A percentile compares a stretch with the other conserved stretches of the same genome.
These are phyloP conservation scores for Ophiocordyceps camponoti-leonardi DNA, from an alignment of 2,329 filamentous ascomycete species.

Conservation along the genomic window DNA sequence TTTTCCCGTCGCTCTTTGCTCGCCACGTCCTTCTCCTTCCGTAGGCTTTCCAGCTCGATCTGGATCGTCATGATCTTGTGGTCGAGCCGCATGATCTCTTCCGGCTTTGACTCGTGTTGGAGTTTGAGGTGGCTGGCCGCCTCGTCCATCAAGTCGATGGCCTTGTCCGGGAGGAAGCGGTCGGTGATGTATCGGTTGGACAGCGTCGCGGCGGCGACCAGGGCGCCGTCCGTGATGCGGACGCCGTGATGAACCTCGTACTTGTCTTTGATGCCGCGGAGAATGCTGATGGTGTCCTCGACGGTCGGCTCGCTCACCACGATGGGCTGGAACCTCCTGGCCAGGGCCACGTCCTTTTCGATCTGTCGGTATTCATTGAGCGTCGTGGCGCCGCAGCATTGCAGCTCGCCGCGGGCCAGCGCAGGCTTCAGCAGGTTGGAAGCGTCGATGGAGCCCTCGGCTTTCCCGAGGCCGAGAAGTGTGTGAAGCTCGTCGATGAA, in stretches of 20 bases:
- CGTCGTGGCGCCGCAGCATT: slow-evolving; percentile 96
- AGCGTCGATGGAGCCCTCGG: slow-evolving; percentile 95
- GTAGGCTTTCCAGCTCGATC: slow-evolving; percentile 91
- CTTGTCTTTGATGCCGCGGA: slow-evolving; percentile 91
- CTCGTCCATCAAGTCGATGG: slow-evolving; percentile 91
- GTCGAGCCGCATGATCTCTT: slow-evolving; percentile 88
- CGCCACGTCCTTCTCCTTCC: slow-evolving; percentile 86
- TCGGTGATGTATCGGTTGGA: slow-evolving; percentile 87
- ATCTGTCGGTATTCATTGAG: slow-evolving; percentile 94
- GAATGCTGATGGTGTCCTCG: slow-evolving; percentile 83
- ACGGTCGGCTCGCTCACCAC: slow-evolving; percentile 88
- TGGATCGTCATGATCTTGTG: slow-evolving; percentile 76
- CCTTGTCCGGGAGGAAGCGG: slow-evolving; percentile 82
- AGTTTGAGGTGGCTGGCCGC: slow-evolving; percentile 93
- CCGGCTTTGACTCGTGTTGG: slow-evolving; percentile 86
- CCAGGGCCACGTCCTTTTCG: slow-evolving; percentile 94
- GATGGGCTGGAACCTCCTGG: slow-evolving; percentile 96
- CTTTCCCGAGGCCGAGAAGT: slow-evolving; percentile 90
- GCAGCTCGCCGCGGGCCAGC: slow-evolving; percentile 87
- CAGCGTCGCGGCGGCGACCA: slow-evolving; percentile 76
- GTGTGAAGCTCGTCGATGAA: slow-evolving; percentile 99
- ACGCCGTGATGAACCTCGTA: slow-evolving; percentile 98
- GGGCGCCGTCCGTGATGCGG: slow-evolving; percentile 83
- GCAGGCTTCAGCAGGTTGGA: slow-evolving; percentile 96
- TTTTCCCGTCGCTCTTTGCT: slow-evolving; percentile 84